phyloP scores from a whole-genome alignment of 768 basidiomycete genomes.

The Mrakia gelida region DNA sequence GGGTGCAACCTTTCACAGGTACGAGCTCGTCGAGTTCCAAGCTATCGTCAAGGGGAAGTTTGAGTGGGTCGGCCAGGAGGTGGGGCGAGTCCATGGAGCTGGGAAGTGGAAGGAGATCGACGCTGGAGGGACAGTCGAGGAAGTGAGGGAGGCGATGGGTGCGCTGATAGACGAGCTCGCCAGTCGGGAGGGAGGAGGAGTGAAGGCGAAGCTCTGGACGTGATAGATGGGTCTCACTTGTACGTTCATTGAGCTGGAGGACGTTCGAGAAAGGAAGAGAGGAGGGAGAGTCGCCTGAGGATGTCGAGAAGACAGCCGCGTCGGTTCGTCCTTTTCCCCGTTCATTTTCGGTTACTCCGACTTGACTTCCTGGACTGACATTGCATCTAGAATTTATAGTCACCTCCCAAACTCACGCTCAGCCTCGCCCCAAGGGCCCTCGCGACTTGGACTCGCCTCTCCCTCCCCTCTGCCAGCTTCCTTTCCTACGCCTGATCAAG shows the following conservation, averaged over 20 bases:
- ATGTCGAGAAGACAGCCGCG: too few species aligned
- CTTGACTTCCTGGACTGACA: too few species aligned
- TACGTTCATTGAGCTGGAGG: background rate
- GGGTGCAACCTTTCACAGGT: background rate
- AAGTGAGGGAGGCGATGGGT: conserved; percentile 18
- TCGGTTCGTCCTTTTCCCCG: too few species aligned
- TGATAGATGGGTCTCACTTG: background rate
- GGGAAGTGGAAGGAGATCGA: conserved; percentile 22
- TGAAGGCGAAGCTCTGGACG: conserved; percentile 1
- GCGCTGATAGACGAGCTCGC: background rate
- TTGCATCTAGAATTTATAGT: too few species aligned
- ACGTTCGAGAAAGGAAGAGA: background rate
- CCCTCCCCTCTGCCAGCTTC: background rate
- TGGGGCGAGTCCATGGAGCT: conserved; percentile 14
- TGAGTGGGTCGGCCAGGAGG: conserved; percentile 6
- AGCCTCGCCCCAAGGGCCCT: too few species aligned
- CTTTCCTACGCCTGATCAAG: background rate
- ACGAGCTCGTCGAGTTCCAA: conserved; percentile 24
- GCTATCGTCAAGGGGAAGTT: conserved; percentile 21
- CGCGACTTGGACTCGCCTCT: too few species aligned
- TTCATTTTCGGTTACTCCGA: too few species aligned
- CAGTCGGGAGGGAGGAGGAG: background rate
- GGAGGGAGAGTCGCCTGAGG: too few species aligned
- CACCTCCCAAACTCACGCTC: too few species aligned
- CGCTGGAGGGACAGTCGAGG: conserved; percentile 22